Percentiles rank a stretch among this genome's conserved stretches.
These are phyloP conservation scores for Cladosporium oxysporum DNA, from an alignment of 2,329 filamentous ascomycete genomes.

Conservation along the genomic window DNA sequence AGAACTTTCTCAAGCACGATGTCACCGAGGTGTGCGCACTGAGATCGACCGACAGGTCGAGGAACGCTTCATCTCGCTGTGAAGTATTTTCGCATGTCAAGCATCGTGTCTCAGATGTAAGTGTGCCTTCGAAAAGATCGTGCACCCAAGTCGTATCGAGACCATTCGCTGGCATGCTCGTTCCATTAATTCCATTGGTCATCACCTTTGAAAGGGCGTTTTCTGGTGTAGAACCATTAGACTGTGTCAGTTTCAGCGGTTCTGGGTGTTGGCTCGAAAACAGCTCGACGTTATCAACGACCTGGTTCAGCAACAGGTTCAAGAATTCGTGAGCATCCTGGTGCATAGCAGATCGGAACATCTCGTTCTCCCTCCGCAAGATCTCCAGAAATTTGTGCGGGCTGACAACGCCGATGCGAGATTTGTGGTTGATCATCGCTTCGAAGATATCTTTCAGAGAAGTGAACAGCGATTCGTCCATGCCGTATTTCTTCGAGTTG, in stretches of 20 bases:
- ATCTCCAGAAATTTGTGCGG: conserved; percentile 93
- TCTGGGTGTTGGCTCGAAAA: conserved; percentile 68
- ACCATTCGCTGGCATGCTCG: conserved; percentile 23
- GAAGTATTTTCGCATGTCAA: conserved; percentile 95
- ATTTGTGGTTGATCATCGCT: conserved; percentile 77
- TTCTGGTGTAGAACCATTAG: conserved; percentile 32
- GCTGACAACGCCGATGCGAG: conserved; percentile 85
- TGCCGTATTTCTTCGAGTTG: conserved; percentile 77
- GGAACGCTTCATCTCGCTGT: conserved; percentile 90
- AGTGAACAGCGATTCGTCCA: conserved; percentile 94
- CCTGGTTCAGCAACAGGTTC: conserved; percentile 90
- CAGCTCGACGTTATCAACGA: conserved; percentile 91
- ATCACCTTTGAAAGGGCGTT: conserved; percentile 26
- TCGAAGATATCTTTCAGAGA: conserved; percentile 95
- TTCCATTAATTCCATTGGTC: conserved; percentile 26
- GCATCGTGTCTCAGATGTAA: conserved; percentile 96
- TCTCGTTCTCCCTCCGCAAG: conserved; percentile 90
- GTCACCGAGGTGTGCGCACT: conserved; percentile 96
- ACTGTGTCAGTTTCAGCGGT: conserved; percentile 16
- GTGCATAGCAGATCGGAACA: conserved; percentile 96
- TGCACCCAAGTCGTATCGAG: conserved; percentile 76
- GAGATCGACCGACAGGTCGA: conserved; percentile 93
- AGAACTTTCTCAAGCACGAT: conserved; percentile 92
- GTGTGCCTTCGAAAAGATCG: conserved; percentile 89
- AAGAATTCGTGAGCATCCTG: conserved; percentile 98